These are phyloP conservation scores for Ceratobasidium sp. DNA, from an alignment of 1,284 basidiomycete species.

Conservation along the genomic window DNA sequence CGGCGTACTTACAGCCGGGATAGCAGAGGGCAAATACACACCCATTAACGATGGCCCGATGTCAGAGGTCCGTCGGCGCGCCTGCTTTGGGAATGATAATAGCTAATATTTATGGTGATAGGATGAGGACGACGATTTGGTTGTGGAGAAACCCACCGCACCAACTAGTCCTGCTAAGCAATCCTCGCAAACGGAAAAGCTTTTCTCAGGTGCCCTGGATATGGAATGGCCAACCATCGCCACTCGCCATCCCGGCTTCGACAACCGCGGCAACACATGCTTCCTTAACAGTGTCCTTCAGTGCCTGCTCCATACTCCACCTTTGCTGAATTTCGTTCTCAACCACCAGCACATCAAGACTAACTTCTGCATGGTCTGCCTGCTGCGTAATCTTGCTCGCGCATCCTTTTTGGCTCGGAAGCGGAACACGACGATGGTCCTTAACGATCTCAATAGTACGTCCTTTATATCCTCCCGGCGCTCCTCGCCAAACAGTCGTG, in stretches of 20 bases:
- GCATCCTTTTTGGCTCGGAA: conserved; percentile 62
- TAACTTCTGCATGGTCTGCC: conserved; percentile 87
- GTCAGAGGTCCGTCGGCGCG: conserved; percentile 15
- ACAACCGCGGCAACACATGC: conserved; percentile 97
- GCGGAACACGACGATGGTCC: conserved; percentile 66
- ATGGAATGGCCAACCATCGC: conserved; percentile 24
- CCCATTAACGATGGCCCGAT: conserved; percentile 43
- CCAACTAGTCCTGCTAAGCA: conserved; percentile 9
- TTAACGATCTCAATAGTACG: conserved; percentile 77
- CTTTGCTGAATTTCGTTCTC: conserved; percentile 79
- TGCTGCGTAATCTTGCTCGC: conserved; percentile 67
- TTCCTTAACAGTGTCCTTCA: conserved; percentile 97
- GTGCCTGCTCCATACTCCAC: conserved; percentile 93
- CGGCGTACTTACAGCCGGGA: conserved; percentile 46
- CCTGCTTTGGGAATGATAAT: not conserved
- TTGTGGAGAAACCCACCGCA: not conserved
- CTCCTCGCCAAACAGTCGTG: conserved; percentile 21
- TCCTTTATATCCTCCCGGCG: conserved; percentile 48
- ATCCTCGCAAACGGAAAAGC: not conserved
- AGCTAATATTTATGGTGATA: conserved; percentile 12
- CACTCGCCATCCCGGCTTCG: conserved; percentile 67
- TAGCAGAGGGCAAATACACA: conserved; percentile 47
- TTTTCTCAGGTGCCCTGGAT: conserved; percentile 14
- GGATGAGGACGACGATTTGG: conserved; percentile 10
- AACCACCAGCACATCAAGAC: conserved; percentile 66